Evolutionary conservation across 306 rosid species (phyloP), one percentile per base, ranked within the genome.

Genomic region (Aeschynomene evenia): DNA sequence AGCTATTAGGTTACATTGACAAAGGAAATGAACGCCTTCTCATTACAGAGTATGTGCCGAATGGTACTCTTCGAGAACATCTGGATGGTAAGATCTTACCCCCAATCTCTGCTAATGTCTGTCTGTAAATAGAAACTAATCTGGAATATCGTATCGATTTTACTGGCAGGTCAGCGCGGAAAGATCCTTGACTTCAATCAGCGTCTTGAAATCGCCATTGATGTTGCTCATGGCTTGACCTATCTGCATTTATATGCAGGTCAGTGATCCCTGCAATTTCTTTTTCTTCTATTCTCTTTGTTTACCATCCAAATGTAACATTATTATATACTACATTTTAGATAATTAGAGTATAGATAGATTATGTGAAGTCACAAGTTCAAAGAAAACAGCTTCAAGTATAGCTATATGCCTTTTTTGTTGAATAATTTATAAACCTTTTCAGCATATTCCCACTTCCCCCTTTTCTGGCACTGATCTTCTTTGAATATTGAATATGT

Each of bases 191-290:
- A 89, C 82, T 95, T 91, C 83, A 89, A 91, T 79, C 99, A 95
- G 80, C 93, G 99, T 58, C 95, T 95, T 52, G 99, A 85, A 84
- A 87, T 95, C 59, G 86, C 97, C 59, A 95, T 95, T 61, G 99
- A 95, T 80, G 86, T 95, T 83, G 97, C 99, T 78, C 99, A 95
- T 83, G 99, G 87, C 68, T 81, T 95, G 57, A 95, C 95, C 76
- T 95, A 91, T 81, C 87, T 95, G 72, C 99, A 95, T 80, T 76
- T 70, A 23, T 95, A 95, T 77, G 87, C 96, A 64, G 99, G 99
- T 91, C 74, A 81, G 79, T 60, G 46, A 57, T 39, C 62, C 77
- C 74, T 49, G 69, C 36, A n/a, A 18, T 39, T 56, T 8, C 64
- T 37, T 37, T 37, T 14, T n/a, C 46, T 75, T 76, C 80, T 19